Base-by-base conservation (phyloP, 176 grass and related monocot species). In the Pontederia paniculata region DNA sequence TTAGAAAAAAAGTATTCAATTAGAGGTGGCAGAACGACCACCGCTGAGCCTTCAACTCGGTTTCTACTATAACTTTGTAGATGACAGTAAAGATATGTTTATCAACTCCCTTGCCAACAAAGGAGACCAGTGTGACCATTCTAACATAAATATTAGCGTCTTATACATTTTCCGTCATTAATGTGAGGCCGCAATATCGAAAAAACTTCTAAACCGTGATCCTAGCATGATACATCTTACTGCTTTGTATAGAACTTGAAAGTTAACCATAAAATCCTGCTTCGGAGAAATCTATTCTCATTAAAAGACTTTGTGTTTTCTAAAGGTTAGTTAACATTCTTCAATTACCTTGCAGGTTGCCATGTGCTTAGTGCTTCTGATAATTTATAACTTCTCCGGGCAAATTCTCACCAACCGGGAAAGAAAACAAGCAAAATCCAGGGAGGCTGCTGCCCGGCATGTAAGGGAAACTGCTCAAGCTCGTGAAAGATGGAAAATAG, bases 321-420 rank as follows among this genome's bases (percentile, higher is more conserved):
- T 21, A n/a, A 17, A 42, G 12, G n/a, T 14, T 15, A 21, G 4
- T 52, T 47, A 62, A 58, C 49, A 48, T 45, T 46, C 2, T 53
- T 9, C 42, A 45, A 65, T 44, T n/a, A 44, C 42, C 12, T 45
- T 84, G 51, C 45, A 95, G 89, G 81, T 81, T 60, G 76, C 71
- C 20, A 43, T 95, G 62, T 72, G 75, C 69, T 74, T 88, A 65
- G 52, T 95, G 22, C 57, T 95, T 19, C 55, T 95, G 55, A 74
- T 95, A 49, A 85, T 95, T 53, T 95, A 95, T 71, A 95, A 95
- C 57, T 95, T 88, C 66, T 95, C 89, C 9, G 89, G 81, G 4
- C 89, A 88, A 89, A 74, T 95, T 70, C 73, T 89, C 28, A 88
- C 70, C 0, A 84, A 84, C 54, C 84, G 84, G 9, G 89, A 85